A percentile compares a stretch with the other conserved stretches of the same genome.
These are phyloP conservation scores for Candida maris DNA, from an alignment of 805 yeast species.

Conservation along the genomic window DNA sequence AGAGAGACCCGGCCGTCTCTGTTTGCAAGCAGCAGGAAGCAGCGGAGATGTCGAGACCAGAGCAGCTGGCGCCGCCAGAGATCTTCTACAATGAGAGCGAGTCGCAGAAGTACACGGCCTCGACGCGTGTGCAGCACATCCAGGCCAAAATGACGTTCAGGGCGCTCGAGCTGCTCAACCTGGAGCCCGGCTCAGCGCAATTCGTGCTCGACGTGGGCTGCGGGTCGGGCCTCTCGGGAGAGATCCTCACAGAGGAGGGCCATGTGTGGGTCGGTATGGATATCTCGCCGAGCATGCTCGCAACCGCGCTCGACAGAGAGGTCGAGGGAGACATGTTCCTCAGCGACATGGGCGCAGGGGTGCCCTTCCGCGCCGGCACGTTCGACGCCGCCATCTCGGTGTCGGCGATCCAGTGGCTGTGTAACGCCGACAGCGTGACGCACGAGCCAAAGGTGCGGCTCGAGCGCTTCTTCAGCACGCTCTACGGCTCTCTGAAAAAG, in stretches of 20 bases:
- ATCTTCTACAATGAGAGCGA: constrained; percentile 89
- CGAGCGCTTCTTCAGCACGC: constrained; percentile 77
- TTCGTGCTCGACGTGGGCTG: constrained; percentile 90
- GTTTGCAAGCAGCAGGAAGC: no score
- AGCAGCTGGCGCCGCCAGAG: constrained; percentile 94
- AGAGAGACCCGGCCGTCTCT: no score
- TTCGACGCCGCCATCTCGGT: constrained; percentile 96
- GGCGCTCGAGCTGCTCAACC: constrained; percentile 80
- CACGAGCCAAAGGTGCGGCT: constrained; percentile 83
- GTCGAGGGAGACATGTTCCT: constrained; percentile 90
- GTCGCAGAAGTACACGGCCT: constrained; percentile 83
- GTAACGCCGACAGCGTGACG: constrained; percentile 84
- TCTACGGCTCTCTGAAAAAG: constrained; percentile 79
- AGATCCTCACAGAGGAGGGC: constrained; percentile 88
- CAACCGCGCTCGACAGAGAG: constrained; percentile 87
- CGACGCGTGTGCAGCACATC: constrained; percentile 96
- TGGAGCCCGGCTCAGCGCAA: constrained; percentile 59
- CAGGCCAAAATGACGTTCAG: constrained; percentile 97
- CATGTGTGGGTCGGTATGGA: constrained; percentile 96
- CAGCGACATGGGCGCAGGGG: constrained; percentile 89
- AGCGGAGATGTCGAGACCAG: constrained; percentile 98
- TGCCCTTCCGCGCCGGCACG: constrained; percentile 93
- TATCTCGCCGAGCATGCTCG: constrained; percentile 93
- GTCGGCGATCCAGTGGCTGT: constrained; percentile 95
- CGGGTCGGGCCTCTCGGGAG: constrained; percentile 96